Conservation (phyloP, 805 yeast species). For the Candida suzukii region DNA sequence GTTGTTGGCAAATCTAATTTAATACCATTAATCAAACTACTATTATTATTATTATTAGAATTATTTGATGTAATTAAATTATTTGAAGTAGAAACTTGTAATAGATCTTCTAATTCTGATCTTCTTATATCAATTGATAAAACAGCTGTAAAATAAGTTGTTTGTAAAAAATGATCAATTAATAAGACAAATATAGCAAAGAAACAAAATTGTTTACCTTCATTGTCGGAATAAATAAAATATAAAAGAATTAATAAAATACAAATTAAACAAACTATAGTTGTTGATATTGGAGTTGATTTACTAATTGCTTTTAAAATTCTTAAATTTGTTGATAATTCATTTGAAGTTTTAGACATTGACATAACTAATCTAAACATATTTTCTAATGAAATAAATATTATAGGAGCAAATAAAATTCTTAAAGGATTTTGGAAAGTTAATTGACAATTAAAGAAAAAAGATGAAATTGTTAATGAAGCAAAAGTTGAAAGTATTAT, state of each 20-base stretch:
- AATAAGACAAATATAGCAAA: slow-evolving; percentile 42
- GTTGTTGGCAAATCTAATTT: not conserved
- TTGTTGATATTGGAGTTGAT: slow-evolving; percentile 31
- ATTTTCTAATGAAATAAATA: slow-evolving; percentile 39
- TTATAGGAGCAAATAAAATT: slow-evolving; percentile 32
- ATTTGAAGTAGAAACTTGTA: slow-evolving; percentile 16
- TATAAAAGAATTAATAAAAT: slow-evolving; percentile 14
- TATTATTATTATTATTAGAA: not conserved
- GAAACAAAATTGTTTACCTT: slow-evolving; percentile 33
- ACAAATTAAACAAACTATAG: slow-evolving; percentile 16
- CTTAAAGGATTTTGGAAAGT: slow-evolving; percentile 32
- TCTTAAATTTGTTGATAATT: slow-evolving; percentile 31
- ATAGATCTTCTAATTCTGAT: slow-evolving; percentile 50
- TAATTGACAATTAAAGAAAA: slow-evolving; percentile 26
- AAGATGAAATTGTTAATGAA: slow-evolving; percentile 35
- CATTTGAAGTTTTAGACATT: slow-evolving; percentile 34
- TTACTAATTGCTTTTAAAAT: slow-evolving; percentile 29
- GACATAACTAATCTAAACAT: slow-evolving; percentile 37
- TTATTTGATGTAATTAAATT: not conserved
- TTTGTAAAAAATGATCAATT: slow-evolving; percentile 53
- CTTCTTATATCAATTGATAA: slow-evolving; percentile 62
- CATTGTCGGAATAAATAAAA: slow-evolving; percentile 20
- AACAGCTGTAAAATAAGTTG: slow-evolving; percentile 59
- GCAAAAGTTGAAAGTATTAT: slow-evolving; percentile 31
- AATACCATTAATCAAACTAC: not conserved